Evolutionary conservation across 202 grass and related monocot species (phyloP).

Genomic region (Elaeis oleifera): DNA sequence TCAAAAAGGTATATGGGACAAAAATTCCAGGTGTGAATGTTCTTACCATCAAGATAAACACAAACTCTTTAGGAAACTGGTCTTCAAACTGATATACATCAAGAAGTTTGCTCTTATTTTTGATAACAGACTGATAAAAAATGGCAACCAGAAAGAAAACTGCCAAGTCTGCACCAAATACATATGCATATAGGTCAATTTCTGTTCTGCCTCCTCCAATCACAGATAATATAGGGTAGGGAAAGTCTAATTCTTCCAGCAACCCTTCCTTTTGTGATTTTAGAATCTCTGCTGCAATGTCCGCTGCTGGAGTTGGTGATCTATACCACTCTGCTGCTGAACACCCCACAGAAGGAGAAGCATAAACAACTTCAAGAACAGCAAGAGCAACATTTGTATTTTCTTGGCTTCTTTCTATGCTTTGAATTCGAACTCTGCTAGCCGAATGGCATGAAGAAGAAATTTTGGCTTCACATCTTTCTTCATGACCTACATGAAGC

Average conservation of each 20-base stretch:
- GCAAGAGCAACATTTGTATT: conserved; percentile 66
- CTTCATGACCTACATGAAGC: conserved; percentile 67
- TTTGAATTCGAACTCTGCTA: conserved; percentile 84
- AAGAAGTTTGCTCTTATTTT: conserved; percentile 86
- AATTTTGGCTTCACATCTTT: conserved; percentile 60
- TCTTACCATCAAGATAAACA: conserved; percentile 91
- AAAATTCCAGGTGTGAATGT: neutral
- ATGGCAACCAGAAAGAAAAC: conserved; percentile 92
- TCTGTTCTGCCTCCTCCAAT: conserved; percentile 95
- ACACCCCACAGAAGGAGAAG: conserved; percentile 55
- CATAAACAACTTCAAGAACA: conserved; percentile 94
- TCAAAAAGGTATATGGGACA: neutral
- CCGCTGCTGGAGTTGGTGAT: conserved; percentile 72
- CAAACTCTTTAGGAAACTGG: conserved; percentile 97
- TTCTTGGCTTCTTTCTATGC: conserved; percentile 83
- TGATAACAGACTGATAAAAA: conserved; percentile 92
- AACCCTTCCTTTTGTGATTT: conserved; percentile 59
- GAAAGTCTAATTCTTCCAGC: conserved; percentile 77
- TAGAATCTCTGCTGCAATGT: conserved; percentile 74
- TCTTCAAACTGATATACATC: conserved; percentile 96
- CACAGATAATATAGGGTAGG: conserved; percentile 69
- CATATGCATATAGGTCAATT: conserved; percentile 89
- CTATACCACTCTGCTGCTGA: conserved; percentile 62
- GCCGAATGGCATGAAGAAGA: conserved; percentile 52
- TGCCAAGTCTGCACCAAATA: conserved; percentile 91